phyloP scores from a whole-genome alignment of 441 rosid species.

The Croton laevigatus region DNA sequence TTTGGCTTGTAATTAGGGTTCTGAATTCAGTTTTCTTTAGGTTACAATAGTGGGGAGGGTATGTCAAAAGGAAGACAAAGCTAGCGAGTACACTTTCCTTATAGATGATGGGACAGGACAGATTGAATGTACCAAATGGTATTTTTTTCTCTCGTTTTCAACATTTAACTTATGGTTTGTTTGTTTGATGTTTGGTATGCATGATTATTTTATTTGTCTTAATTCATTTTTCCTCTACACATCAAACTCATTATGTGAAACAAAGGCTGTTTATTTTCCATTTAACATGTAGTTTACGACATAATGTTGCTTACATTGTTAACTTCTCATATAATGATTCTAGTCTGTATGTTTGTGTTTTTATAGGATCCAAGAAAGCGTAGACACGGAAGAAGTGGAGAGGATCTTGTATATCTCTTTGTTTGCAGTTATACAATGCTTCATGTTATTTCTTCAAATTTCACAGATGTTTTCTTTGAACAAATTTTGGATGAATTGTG shows the following conservation, averaged over 20 bases:
- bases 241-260: too few relatives aligned
- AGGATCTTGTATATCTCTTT: constrained; percentile 51
- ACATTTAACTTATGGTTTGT: neutral
- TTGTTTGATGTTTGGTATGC: neutral
- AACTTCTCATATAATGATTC: constrained; percentile 10
- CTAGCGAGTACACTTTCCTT: constrained; percentile 63
- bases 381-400: constrained; percentile 71
- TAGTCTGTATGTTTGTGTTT: constrained; percentile 16
- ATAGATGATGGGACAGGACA: constrained; percentile 89
- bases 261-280: neutral
- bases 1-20: neutral
- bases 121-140: constrained; percentile 89
- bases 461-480: neutral
- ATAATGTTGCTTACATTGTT: neutral
- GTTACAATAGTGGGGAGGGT: constrained; percentile 71
- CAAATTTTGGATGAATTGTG: neutral
- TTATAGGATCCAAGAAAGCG: constrained; percentile 78
- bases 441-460: constrained; percentile 4
- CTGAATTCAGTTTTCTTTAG: constrained; percentile 31
- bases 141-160: neutral
- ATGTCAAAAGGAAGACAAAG: constrained; percentile 67
- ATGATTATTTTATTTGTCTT: too few relatives aligned
- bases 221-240: too few relatives aligned
- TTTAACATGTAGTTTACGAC: neutral
- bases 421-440: neutral